These are phyloP conservation scores for Cystobasidium pallidum DNA, from an alignment of 1,284 basidiomycete genomes.

Conservation along the genomic window DNA sequence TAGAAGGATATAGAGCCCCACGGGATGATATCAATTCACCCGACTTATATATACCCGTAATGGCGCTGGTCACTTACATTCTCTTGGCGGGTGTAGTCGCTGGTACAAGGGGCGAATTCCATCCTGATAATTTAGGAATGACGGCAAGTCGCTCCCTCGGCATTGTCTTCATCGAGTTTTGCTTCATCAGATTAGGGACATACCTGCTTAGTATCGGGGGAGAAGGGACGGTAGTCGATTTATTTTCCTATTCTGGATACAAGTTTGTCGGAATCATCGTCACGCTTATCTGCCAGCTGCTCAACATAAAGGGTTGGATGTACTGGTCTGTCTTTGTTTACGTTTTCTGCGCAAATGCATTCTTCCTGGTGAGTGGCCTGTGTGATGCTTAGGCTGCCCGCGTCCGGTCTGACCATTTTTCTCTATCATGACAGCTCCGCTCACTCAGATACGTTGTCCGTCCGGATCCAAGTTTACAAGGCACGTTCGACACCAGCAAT, in stretches of 20 bases:
- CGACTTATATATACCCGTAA: constrained; percentile 95
- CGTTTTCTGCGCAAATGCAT: constrained; percentile 82
- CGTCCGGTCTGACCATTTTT: background rate
- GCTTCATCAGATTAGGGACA: constrained; percentile 84
- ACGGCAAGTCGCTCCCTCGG: constrained; percentile 69
- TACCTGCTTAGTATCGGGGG: constrained; percentile 85
- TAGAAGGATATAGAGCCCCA: constrained; percentile 79
- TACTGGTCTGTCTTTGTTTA: constrained; percentile 79
- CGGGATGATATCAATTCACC: constrained; percentile 94
- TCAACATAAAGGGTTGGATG: constrained; percentile 66
- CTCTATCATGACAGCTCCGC: constrained; percentile 66
- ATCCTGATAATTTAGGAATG: constrained; percentile 86
- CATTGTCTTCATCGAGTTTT: constrained; percentile 79
- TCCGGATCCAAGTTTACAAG: constrained; percentile 64
- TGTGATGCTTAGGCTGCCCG: background rate
- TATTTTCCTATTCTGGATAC: constrained; percentile 82
- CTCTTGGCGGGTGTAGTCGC: constrained; percentile 78
- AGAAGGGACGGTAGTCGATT: constrained; percentile 67
- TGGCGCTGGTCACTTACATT: constrained; percentile 96
- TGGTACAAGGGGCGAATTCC: constrained; percentile 80
- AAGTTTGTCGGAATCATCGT: constrained; percentile 92
- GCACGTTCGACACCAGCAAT: constrained; percentile 46
- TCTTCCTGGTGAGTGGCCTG: constrained; percentile 76
- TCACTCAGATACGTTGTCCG: constrained; percentile 88
- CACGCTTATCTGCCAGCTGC: constrained; percentile 67